A percentile compares a stretch with the other conserved stretches of the same genome.
Evolutionary conservation across 805 yeast species (phyloP).

Genomic region (Yamadazyma laniorum): DNA sequence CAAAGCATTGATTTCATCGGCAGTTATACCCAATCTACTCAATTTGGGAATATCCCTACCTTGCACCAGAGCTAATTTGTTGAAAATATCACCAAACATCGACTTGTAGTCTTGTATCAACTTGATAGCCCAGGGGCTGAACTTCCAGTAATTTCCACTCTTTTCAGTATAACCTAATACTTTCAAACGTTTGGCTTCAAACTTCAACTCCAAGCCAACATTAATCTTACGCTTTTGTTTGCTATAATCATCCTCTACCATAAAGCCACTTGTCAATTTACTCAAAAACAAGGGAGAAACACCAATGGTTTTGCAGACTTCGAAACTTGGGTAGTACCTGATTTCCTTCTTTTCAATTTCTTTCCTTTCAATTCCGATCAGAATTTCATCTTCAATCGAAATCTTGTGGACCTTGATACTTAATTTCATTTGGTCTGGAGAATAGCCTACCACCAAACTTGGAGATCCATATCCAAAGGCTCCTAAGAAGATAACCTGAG

Average conservation of each 20-base stretch:
- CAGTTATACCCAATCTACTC: conserved; percentile 37
- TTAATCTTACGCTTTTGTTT: conserved; percentile 49
- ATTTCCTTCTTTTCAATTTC: conserved; percentile 53
- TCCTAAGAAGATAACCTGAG: conserved; percentile 77
- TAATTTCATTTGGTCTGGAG: conserved; percentile 38
- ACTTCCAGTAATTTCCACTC: conserved; percentile 61
- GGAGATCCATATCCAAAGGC: conserved; percentile 85
- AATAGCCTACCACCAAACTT: conserved; percentile 63
- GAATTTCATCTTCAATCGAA: conserved; percentile 52
- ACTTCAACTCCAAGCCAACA: conserved; percentile 82
- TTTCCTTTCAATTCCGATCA: conserved; percentile 61
- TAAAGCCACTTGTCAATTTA: conserved; percentile 69
- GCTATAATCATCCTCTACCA: conserved; percentile 54
- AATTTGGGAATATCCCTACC: conserved; percentile 37
- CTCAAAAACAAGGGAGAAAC: conserved; percentile 68
- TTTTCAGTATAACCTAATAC: conserved; percentile 85
- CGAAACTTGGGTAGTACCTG: conserved; percentile 62
- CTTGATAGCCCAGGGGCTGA: conserved; percentile 68
- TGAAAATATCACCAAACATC: conserved; percentile 62
- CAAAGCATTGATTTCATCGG: conserved; percentile 42
- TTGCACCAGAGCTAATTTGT: conserved; percentile 28
- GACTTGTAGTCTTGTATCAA: conserved; percentile 59
- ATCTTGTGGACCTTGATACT: conserved; percentile 49
- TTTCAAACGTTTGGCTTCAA: conserved; percentile 73
- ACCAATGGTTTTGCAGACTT: conserved; percentile 56